Evolutionary conservation across 2,329 filamentous ascomycete genomes (phyloP).

Genomic region (Hypoxylon sp.): DNA sequence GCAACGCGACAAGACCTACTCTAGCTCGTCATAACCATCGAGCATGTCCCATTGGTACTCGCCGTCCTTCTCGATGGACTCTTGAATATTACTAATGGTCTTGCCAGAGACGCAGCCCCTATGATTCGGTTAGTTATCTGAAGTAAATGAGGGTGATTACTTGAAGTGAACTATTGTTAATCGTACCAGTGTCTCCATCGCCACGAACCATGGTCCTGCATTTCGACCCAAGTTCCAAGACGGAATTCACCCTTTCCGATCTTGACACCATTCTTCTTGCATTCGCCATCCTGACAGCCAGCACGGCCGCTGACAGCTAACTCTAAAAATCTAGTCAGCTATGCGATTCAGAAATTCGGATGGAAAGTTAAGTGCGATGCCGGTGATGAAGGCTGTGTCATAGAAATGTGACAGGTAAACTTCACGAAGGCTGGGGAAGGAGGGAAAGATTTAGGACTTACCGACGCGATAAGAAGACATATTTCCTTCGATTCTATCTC

Average conservation of each 20-base stretch:
- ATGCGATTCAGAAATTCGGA: slow-evolving; percentile 19
- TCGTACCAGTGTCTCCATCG: slow-evolving; percentile 89
- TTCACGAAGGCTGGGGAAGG: slow-evolving; percentile 6
- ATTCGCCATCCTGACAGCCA: slow-evolving; percentile 79
- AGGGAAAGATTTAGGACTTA: slow-evolving; percentile 52
- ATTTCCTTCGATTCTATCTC: slow-evolving; percentile 37
- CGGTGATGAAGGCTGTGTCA: slow-evolving; percentile 9
- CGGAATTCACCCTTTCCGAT: slow-evolving; percentile 85
- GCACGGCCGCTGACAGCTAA: slow-evolving; percentile 79
- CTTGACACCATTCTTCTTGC: slow-evolving; percentile 79
- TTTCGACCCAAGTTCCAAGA: slow-evolving; percentile 79
- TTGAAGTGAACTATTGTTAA: not conserved
- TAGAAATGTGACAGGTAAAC: slow-evolving; percentile 14
- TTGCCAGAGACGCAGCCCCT: slow-evolving; percentile 92
- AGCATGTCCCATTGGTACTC: slow-evolving; percentile 75
- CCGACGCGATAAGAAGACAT: slow-evolving; percentile 67
- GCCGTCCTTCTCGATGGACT: slow-evolving; percentile 65
- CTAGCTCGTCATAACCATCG: slow-evolving; percentile 85
- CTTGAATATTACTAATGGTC: slow-evolving; percentile 76
- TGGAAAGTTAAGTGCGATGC: slow-evolving; percentile 34
- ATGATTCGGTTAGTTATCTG: slow-evolving; percentile 11
- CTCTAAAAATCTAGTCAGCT: slow-evolving; percentile 67
- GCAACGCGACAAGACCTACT: slow-evolving; percentile 56
- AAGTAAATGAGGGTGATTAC: slow-evolving; percentile 11
- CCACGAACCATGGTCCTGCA: slow-evolving; percentile 75